Evolutionary conservation across 106 monocot genomes (phyloP), one percentile per base, ranked within the genome.

Genomic region (Apostasia ramifera): DNA sequence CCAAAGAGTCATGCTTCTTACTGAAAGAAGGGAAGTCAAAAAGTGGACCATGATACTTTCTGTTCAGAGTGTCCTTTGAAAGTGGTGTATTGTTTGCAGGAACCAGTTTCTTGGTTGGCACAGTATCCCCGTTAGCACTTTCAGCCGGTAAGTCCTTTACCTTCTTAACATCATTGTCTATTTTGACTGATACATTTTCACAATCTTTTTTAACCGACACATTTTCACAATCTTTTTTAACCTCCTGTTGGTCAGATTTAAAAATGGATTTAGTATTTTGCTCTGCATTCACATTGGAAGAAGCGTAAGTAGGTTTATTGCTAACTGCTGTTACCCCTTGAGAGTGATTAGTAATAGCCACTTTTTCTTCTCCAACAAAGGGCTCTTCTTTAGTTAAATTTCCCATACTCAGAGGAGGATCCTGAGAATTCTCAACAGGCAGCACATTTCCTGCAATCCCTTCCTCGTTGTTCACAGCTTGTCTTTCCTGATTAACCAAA

Each of bases 11-110:
- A 74, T 70, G 72, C 49, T 81, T 93, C 66, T 87, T 87, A 14
- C 77, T 88, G 66, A 90, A 98, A 75, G 69, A 93, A 44, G 85
- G 98, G 68, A 93, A 98, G 73, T 98, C 98, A 83, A 93, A 98
- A 66, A 98, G 81, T 40, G 98, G 98, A 1, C 90, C 98, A 76
- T 87, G 81, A 70, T 86, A 98, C 75, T 88, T 98, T 77, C 85
- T 87, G 6, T 73, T 59, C 13, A 80, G 40, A 68, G 8, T 66
- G 52, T 92, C 87, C 62, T 73, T 86, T 8, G 73, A 46, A 58
- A 55, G 7, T 44, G 77, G 51, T 3, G 55, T 57, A 67, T 55
- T 74, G 45, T 48, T 72, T 58, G 78, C 59, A 14, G 76, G 59
- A 41, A 68, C 40, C 52, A 81, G 50, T 73, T 81, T 91, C 56